Evolutionary conservation across 805 yeast species (phyloP), one percentile per base, ranked within the genome.

Genomic region (Kluyveromyces siamensis): DNA sequence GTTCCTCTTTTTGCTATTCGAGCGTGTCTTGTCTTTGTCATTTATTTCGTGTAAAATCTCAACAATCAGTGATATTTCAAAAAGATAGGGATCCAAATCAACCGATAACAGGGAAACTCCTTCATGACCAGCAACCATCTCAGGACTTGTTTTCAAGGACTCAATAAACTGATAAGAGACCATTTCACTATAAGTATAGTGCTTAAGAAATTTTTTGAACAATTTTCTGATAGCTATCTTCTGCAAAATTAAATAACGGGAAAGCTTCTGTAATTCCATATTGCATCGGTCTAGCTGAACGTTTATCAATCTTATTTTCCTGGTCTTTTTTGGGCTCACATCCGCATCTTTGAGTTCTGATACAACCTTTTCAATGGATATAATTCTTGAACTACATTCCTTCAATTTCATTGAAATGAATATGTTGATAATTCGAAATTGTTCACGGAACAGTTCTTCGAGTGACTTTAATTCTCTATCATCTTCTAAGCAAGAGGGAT

Each of bases 201-300:
- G 57, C 27, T 58, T 56, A 8, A 51, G 41, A 17, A 64, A 74
- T 59, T 81, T 81, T 63, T 81, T 80, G 56, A 80, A 73, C 48
- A 81, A 70, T 65, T 81, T 82, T 55, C 75, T 72, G 13, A 78
- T 60, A 9, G 85, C 86, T 30, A 81, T 73, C 59, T 79, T 80
- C 57, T 82, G 87, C 41, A 81, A 66, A 30, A 80, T 62, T 17
- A 81, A 71, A 56, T 75, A 82, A 50, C 81, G 72, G 37, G 81
- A 72, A 40, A 82, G 61, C 52, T 76, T 73, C 51, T 79, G 80
- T 45, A 80, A 62, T 41, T 72, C 74, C 27, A 52, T 52, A 44
- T 56, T 64, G 41, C 65, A 60, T 40, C 49, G 50, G 36, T 55
- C 55, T 21, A 62, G 46, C 40, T 59, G 58, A 21, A 46, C 44